Evolutionary conservation across 2,329 filamentous ascomycete species (phyloP).

Genomic region (Fusarium domesticum): DNA sequence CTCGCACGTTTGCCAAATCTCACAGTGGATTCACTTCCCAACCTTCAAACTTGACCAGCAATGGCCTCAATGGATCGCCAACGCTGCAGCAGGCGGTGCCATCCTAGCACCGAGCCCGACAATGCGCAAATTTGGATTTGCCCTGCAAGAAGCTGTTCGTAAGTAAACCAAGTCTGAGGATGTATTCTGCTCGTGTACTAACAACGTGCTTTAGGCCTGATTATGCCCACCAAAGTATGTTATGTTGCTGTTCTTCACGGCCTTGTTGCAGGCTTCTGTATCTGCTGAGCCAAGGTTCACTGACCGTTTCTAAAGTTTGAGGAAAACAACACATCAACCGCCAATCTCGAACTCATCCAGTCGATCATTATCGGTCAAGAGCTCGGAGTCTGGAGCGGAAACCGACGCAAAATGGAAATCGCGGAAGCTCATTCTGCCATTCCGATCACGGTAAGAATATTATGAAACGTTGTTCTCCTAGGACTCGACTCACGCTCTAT

Average conservation of each 20-base stretch:
- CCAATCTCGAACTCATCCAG: conserved; percentile 49
- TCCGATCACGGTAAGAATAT: conserved; percentile 41
- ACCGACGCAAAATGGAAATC: conserved; percentile 55
- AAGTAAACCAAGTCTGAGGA: conserved; percentile 15
- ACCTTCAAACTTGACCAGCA: conserved; percentile 55
- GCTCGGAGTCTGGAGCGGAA: conserved; percentile 53
- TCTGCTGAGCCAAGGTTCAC: too few species aligned
- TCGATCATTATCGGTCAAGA: conserved; percentile 48
- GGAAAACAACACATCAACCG: conserved; percentile 45
- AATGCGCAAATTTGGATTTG: conserved; percentile 59
- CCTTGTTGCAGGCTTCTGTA: too few species aligned
- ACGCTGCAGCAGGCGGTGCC: conserved; percentile 60
- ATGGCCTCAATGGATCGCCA: conserved; percentile 57
- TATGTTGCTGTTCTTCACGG: too few species aligned
- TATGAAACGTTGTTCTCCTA: too few species aligned
- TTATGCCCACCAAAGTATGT: conserved; percentile 33
- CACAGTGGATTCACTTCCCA: conserved; percentile 60
- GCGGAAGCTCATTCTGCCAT: conserved; percentile 49
- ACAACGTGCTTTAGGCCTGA: conserved; percentile 24
- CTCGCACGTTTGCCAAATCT: conserved; percentile 53
- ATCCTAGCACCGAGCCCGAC: conserved; percentile 55
- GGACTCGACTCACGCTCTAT: conserved; percentile 13
- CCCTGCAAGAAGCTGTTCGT: conserved; percentile 52
- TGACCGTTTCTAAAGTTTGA: conserved; percentile 41
- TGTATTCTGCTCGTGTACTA: not conserved